These are phyloP conservation scores for Termitomyces sp. DNA, from an alignment of 768 basidiomycete genomes.

Conservation along the genomic window DNA sequence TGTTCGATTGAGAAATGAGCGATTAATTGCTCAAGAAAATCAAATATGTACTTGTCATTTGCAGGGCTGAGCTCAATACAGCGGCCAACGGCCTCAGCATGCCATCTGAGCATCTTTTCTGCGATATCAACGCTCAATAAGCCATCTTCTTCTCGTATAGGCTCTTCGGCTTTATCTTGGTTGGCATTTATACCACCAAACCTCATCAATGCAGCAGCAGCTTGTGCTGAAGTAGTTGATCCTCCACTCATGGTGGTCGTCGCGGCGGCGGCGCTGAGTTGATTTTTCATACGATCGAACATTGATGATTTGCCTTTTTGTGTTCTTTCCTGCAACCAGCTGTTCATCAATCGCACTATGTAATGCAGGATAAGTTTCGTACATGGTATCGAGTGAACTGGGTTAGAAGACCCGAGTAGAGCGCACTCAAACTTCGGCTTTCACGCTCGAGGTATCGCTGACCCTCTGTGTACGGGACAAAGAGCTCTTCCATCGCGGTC, in stretches of 20 bases:
- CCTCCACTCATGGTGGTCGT: conserved; percentile 57
- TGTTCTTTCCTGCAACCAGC: conserved; percentile 43
- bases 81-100: conserved; percentile 94
- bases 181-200: conserved; percentile 76
- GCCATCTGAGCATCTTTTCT: conserved; percentile 94
- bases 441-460: conserved; percentile 91
- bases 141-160: conserved; percentile 79
- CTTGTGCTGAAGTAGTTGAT: conserved; percentile 74
- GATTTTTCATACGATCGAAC: conserved; percentile 92
- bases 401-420: conserved; percentile 71
- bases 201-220: conserved; percentile 85
- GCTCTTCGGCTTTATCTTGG: conserved; percentile 64
- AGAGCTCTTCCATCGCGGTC: conserved; percentile 92
- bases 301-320: conserved; percentile 72
- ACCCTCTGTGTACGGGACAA: conserved; percentile 91
- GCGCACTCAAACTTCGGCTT: conserved; percentile 73
- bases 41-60: conserved; percentile 74
- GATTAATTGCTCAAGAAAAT: background rate
- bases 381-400: conserved; percentile 91
- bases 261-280: conserved; percentile 73
- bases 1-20: conserved; percentile 26
- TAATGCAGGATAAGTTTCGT: conserved; percentile 22
- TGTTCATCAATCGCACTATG: conserved; percentile 9
- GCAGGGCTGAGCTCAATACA: conserved; percentile 85
- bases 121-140: conserved; percentile 69